Conservation (phyloP, 768 basidiomycete species). For the Pleurotus pulmonarius region DNA sequence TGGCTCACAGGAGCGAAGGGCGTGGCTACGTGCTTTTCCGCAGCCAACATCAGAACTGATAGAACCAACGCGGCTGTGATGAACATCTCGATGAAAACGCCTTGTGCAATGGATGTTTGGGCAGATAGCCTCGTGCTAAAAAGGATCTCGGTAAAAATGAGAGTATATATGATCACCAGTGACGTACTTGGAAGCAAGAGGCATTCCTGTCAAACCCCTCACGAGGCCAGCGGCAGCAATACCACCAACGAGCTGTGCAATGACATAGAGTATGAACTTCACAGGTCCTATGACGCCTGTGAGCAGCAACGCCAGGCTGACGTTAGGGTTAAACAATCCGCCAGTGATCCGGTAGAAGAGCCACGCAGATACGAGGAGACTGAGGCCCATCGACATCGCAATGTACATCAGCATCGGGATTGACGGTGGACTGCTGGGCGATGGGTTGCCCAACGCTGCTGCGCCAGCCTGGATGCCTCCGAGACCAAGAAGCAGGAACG, state of each 20-base stretch:
- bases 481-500: conserved; percentile 63
- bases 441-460: conserved; percentile 16
- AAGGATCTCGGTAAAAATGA: not conserved
- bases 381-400: conserved; percentile 56
- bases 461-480: conserved; percentile 59
- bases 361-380: conserved; percentile 62
- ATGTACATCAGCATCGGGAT: conserved; percentile 51
- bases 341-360: conserved; percentile 8
- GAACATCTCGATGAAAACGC: conserved; percentile 71
- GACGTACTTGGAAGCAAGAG: conserved; percentile 48
- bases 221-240: conserved; percentile 57
- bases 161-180: no score
- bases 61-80: conserved; percentile 56
- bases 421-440: conserved; percentile 15
- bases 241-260: conserved; percentile 60
- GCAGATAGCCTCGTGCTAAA: conserved; percentile 43
- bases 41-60: conserved; percentile 69
- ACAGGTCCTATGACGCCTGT: conserved; percentile 50
- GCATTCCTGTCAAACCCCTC: conserved; percentile 48
- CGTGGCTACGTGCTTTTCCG: conserved; percentile 63
- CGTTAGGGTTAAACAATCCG: conserved; percentile 48
- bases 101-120: conserved; percentile 51
- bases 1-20: conserved; percentile 59
- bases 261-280: conserved; percentile 53
- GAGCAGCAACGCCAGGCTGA: conserved; percentile 57